These are phyloP conservation scores for Noccaea caerulescens DNA, from an alignment of 345 rosid species.

Conservation along the genomic window DNA sequence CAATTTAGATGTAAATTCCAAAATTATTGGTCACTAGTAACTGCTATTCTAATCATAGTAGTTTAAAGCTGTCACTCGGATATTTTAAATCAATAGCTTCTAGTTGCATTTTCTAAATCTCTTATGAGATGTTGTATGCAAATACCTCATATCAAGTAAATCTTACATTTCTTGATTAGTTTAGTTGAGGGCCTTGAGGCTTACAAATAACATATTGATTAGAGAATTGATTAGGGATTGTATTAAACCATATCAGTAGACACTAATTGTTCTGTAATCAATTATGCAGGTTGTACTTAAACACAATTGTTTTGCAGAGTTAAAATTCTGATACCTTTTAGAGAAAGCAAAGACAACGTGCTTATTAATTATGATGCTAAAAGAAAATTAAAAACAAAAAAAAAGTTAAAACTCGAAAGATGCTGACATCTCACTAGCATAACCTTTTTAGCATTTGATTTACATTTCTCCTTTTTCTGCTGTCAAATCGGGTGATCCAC, in stretches of 20 bases:
- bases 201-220: constrained; percentile 24
- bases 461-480: constrained; percentile 33
- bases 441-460: constrained; percentile 39
- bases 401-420: constrained; percentile 6
- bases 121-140: background rate
- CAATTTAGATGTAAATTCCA: constrained; percentile 3
- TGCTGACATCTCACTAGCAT: constrained; percentile 33
- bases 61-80: constrained; percentile 30
- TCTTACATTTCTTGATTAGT: constrained; percentile 17
- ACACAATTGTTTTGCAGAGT: constrained; percentile 25
- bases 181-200: background rate
- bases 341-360: constrained; percentile 60
- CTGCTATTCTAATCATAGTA: constrained; percentile 9
- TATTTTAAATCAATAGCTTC: background rate
- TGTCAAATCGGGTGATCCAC: constrained; percentile 36
- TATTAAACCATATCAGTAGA: background rate
- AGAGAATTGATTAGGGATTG: constrained; percentile 24
- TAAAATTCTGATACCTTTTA: constrained; percentile 44
- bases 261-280: constrained; percentile 26
- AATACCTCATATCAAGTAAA: constrained; percentile 12
- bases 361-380: constrained; percentile 48
- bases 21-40: constrained; percentile 21
- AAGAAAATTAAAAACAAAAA: background rate
- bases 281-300: constrained; percentile 40
- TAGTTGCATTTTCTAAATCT: background rate